Base-by-base conservation (phyloP, 2,329 filamentous ascomycete species). In the Nemania serpens region DNA sequence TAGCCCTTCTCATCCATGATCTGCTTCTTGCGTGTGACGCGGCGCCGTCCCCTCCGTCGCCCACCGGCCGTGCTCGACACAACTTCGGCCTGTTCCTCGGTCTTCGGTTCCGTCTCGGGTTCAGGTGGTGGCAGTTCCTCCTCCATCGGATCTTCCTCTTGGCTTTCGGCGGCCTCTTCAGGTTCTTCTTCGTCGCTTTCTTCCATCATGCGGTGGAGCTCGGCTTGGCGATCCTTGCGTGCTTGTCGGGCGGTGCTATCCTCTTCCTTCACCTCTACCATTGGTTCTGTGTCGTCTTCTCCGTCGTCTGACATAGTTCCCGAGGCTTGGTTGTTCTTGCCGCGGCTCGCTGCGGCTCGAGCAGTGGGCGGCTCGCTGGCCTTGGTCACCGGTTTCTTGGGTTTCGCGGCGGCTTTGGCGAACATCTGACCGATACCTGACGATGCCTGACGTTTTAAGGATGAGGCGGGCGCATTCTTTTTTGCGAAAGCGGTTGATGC, bases 391-490 rank as follows among this genome's bases (percentile, higher is more conserved):
- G 70, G 67, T 53, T 72, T 74, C 63, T 73, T 75, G 13, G 73
- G 69, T 53, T 71, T 74, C 12, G 70, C 68, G 3, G 73, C 71
- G 5, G 66, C 66, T 49, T 71, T 74, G 25, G 73, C 73, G 59
- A 75, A 75, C 72, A 75, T 74, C 59, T 75, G 71, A 12, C 71
- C 66, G 48, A 75, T 75, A 15, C 72, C 71, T 11, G 72, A 74
- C 12, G 72, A 72, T 13, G 61, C 66, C 58, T 75, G 71, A 58
- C 84, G 84, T 70, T 91, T 91, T 2, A 82, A 66, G 0, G 75
- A 49, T 15, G 77, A 67, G 3, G 71, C 66, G 2, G 67, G 60
- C 7, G 70, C 59, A 2, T 71, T 55, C 51, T 78, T 80, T 69
- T 81, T 83, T 10, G 75, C 70, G n/a, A 75, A 68, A 10, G 75